Conservation (phyloP, 2,329 filamentous ascomycete species). For the Anisogramma anomala region DNA sequence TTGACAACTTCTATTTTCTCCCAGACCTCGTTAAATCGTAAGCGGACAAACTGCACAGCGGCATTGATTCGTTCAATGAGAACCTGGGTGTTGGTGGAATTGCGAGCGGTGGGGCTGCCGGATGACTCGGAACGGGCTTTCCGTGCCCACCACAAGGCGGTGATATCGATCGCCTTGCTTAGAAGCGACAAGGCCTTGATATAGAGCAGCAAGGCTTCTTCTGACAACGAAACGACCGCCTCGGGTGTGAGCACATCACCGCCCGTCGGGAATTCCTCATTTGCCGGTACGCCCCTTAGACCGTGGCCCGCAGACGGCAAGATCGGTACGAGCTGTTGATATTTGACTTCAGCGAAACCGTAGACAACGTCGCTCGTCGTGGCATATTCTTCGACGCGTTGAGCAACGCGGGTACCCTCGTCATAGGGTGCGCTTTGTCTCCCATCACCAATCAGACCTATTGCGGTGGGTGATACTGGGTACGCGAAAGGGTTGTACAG, state of each 20-base stretch:
- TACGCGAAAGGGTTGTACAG: constrained; percentile 75
- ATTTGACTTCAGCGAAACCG: constrained; percentile 96
- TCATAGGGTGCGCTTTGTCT: constrained; percentile 52
- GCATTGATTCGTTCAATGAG: constrained; percentile 68
- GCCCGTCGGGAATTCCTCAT: constrained; percentile 51
- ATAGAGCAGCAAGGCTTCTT: constrained; percentile 90
- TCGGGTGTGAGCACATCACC: constrained; percentile 74
- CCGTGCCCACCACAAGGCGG: constrained; percentile 79
- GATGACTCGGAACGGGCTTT: constrained; percentile 51
- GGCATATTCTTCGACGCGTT: constrained; percentile 81
- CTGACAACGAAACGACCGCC: constrained; percentile 74
- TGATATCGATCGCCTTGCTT: constrained; percentile 91
- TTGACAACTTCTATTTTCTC: constrained; percentile 96
- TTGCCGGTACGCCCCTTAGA: constrained; percentile 49
- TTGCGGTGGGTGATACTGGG: constrained; percentile 51
- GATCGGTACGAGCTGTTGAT: constrained; percentile 86
- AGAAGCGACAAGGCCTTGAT: constrained; percentile 86
- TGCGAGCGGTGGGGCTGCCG: constrained; percentile 27
- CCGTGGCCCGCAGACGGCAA: constrained; percentile 67
- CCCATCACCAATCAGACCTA: constrained; percentile 56
- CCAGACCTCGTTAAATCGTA: constrained; percentile 89
- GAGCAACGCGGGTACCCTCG: constrained; percentile 68
- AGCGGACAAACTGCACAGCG: constrained; percentile 89
- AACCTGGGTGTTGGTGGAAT: constrained; percentile 34
- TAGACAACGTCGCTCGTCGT: constrained; percentile 93